Conservation (phyloP, 1,284 basidiomycete genomes). For the Vanrija pseudolonga region DNA sequence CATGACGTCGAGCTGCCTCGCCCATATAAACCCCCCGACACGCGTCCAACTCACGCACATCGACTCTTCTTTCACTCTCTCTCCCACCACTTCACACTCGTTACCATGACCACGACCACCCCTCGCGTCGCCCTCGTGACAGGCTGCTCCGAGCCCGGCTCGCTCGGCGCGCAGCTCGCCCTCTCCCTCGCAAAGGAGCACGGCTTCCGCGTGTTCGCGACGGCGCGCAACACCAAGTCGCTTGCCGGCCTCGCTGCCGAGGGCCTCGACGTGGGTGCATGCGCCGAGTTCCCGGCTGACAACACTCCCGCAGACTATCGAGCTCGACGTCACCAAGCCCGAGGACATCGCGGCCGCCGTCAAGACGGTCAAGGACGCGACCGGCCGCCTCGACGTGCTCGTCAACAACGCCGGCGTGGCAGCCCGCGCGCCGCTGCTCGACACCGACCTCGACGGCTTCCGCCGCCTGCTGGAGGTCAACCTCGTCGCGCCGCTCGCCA, state of each 20-base stretch:
- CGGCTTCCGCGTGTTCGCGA: slow-evolving; percentile 13
- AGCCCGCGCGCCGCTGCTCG: background rate
- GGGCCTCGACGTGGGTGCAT: background rate
- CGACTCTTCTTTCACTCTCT: too few species aligned
- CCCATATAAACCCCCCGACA: too few species aligned
- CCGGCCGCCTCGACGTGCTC: slow-evolving; percentile 15
- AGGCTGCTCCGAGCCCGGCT: slow-evolving; percentile 9
- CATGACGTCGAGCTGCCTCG: too few species aligned
- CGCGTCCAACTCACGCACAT: too few species aligned
- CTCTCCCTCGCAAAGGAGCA: slow-evolving; percentile 6
- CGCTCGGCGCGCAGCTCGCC: slow-evolving; percentile 14
- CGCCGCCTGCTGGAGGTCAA: slow-evolving; percentile 23
- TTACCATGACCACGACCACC: too few species aligned
- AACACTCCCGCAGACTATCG: slow-evolving; percentile 8
- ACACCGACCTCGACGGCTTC: slow-evolving; percentile 2
- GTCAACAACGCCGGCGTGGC: slow-evolving; percentile 5
- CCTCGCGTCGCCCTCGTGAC: slow-evolving; percentile 21
- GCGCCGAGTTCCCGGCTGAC: background rate
- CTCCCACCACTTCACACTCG: too few species aligned
- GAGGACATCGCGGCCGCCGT: slow-evolving; percentile 6
- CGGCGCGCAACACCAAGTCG: slow-evolving; percentile 12
- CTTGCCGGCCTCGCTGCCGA: background rate
- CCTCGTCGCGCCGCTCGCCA: slow-evolving; percentile 16
- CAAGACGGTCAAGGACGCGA: background rate
- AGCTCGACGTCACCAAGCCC: slow-evolving; percentile 10